These are phyloP conservation scores for Akanthomyces uredinophilus DNA, from an alignment of 2,329 filamentous ascomycete species.

Conservation along the genomic window DNA sequence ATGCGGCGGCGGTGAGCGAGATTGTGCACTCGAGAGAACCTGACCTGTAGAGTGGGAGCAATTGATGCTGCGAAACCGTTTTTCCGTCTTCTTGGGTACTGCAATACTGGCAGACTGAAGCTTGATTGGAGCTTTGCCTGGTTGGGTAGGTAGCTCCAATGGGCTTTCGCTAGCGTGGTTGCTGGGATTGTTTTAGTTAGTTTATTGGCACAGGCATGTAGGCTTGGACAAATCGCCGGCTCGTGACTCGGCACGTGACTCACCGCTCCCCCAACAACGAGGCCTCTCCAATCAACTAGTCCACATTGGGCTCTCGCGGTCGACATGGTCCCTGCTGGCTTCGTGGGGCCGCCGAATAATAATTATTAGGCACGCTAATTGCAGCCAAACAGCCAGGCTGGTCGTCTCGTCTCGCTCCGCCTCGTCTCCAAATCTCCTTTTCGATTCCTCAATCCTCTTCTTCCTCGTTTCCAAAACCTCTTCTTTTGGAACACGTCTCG, in stretches of 20 bases:
- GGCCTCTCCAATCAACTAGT: slow-evolving; percentile 17
- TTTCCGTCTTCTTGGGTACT: too few species aligned
- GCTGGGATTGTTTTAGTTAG: not conserved
- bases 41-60: too few species aligned
- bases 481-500: slow-evolving; percentile 12
- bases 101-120: too few species aligned
- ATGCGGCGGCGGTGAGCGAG: not conserved
- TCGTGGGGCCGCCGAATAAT: not conserved
- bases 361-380: slow-evolving; percentile 8
- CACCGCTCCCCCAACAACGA: slow-evolving; percentile 3
- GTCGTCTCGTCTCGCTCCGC: slow-evolving; percentile 7
- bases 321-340: not conserved
- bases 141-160: not conserved
- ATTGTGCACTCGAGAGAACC: not conserved
- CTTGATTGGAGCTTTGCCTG: not conserved
- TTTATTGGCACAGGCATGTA: not conserved
- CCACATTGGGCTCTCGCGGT: slow-evolving; percentile 21
- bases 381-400: slow-evolving; percentile 1
- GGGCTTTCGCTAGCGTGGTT: not conserved
- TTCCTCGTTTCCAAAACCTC: slow-evolving; percentile 2
- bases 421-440: slow-evolving; percentile 10
- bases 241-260: slow-evolving; percentile 15
- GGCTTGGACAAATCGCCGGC: not conserved
- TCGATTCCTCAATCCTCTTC: slow-evolving; percentile 6
- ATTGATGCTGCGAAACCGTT: too few species aligned